Evolutionary conservation across 768 basidiomycete species (phyloP).

Genomic region (Boletus patriciae): DNA sequence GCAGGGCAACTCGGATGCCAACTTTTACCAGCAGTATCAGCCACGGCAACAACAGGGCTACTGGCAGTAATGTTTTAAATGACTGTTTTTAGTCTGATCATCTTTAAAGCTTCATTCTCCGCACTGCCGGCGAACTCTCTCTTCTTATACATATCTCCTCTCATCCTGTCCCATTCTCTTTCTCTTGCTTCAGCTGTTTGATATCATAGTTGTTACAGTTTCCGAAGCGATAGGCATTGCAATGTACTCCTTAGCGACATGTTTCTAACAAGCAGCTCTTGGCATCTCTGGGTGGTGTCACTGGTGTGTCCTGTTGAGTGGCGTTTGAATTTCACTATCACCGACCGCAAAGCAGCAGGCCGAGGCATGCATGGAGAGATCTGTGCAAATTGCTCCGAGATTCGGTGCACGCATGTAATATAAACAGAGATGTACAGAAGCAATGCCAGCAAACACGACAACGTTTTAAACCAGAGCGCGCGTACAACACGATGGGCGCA

Average conservation of each 20-base stretch:
- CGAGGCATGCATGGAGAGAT: not conserved
- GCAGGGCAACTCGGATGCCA: conserved; percentile 56
- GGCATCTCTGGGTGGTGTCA: not conserved
- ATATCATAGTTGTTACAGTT: conserved; percentile 30
- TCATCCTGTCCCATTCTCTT: conserved; percentile 1
- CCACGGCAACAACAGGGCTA: conserved; percentile 63
- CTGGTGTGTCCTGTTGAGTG: no score
- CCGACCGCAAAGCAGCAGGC: not conserved
- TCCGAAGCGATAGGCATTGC: conserved; percentile 25
- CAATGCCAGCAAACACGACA: conserved; percentile 3
- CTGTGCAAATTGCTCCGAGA: not conserved
- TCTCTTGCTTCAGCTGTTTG: conserved; percentile 31
- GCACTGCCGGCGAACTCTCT: not conserved
- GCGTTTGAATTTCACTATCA: no score
- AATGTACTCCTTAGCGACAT: conserved; percentile 33
- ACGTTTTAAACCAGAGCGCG: not conserved
- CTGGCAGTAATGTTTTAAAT: conserved; percentile 39
- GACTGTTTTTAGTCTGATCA: conserved; percentile 7
- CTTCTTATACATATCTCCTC: conserved; percentile 7
- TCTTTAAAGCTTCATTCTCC: not conserved
- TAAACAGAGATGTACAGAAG: conserved; percentile 5
- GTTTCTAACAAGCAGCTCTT: conserved; percentile 20
- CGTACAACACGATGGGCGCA: not conserved
- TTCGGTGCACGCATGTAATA: not conserved
- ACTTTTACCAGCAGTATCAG: conserved; percentile 73